These are phyloP conservation scores for Henckelia pumila DNA, from an alignment of 257 asterid genomes.

Conservation along the genomic window DNA sequence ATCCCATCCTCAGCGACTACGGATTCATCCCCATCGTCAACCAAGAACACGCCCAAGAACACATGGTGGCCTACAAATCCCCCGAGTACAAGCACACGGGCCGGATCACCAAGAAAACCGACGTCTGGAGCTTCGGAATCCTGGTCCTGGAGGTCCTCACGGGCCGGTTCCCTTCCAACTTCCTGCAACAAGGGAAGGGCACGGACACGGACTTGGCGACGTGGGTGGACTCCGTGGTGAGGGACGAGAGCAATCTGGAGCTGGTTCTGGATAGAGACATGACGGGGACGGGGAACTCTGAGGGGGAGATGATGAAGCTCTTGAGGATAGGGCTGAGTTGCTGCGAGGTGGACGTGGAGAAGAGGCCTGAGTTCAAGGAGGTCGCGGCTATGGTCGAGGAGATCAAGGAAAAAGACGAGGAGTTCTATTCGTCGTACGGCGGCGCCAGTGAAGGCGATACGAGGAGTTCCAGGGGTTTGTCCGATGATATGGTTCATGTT, in stretches of 20 bases:
- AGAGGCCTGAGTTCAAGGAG: constrained; percentile 63
- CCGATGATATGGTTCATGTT: constrained; percentile 35
- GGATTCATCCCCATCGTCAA: constrained; percentile 78
- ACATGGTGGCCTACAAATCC: constrained; percentile 77
- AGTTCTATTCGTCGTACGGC: constrained; percentile 32
- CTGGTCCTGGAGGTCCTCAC: constrained; percentile 70
- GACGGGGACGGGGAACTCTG: constrained; percentile 32
- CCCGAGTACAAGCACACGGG: constrained; percentile 60
- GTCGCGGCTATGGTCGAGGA: constrained; percentile 62
- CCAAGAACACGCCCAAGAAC: constrained; percentile 66
- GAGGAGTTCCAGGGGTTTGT: constrained; percentile 45
- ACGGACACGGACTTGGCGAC: constrained; percentile 39
- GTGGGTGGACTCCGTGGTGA: constrained; percentile 51
- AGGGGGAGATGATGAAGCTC: constrained; percentile 65
- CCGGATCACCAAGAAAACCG: constrained; percentile 76
- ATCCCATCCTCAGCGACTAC: constrained; percentile 72
- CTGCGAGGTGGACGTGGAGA: constrained; percentile 53
- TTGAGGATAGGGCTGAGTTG: constrained; percentile 61
- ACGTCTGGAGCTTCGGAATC: constrained; percentile 83
- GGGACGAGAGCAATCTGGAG: constrained; percentile 32
- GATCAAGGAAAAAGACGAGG: constrained; percentile 47
- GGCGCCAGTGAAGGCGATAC: constrained; percentile 36
- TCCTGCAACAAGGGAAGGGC: constrained; percentile 58
- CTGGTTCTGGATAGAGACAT: constrained; percentile 60
- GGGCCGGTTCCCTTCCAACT: constrained; percentile 60